These are phyloP conservation scores for Linum tenue DNA, from an alignment of 345 rosid species.

Conservation along the genomic window DNA sequence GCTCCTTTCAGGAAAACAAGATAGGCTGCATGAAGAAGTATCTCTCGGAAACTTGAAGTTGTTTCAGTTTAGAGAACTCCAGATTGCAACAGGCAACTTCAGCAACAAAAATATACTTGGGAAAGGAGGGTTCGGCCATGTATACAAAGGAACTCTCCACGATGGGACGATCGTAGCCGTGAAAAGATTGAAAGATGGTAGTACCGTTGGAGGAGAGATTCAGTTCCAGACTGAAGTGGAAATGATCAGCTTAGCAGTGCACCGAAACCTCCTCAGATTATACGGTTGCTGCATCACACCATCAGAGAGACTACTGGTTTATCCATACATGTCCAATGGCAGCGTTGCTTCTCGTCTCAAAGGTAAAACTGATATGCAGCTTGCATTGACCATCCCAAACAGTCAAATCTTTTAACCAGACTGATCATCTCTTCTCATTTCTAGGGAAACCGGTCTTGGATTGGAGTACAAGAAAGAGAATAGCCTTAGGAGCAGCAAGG, in stretches of 20 bases:
- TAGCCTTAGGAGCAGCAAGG: conserved; percentile 89
- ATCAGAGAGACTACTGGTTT: conserved; percentile 80
- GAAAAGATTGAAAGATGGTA: conserved; percentile 82
- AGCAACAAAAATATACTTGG: conserved; percentile 84
- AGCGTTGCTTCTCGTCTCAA: conserved; percentile 94
- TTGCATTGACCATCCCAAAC: neutral
- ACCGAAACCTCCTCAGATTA: conserved; percentile 79
- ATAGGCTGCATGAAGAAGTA: conserved; percentile 59
- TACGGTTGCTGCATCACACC: conserved; percentile 81
- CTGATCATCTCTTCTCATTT: conserved; percentile 4
- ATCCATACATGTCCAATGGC: conserved; percentile 94
- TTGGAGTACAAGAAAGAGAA: conserved; percentile 86
- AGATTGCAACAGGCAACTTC: conserved; percentile 71
- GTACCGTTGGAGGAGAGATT: conserved; percentile 64
- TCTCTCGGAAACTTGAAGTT: conserved; percentile 81
- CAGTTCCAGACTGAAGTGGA: conserved; percentile 95
- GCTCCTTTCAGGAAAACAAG: conserved; percentile 20
- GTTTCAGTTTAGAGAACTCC: conserved; percentile 85
- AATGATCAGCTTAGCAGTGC: conserved; percentile 96
- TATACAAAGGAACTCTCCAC: conserved; percentile 78
- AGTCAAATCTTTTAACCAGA: neutral
- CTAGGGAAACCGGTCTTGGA: conserved; percentile 69
- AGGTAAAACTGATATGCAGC: conserved; percentile 31
- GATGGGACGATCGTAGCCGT: conserved; percentile 81
- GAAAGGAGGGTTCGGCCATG: conserved; percentile 89